Evolutionary conservation across 2,329 filamentous ascomycete genomes (phyloP).

Genomic region (Monosporascus sp.): DNA sequence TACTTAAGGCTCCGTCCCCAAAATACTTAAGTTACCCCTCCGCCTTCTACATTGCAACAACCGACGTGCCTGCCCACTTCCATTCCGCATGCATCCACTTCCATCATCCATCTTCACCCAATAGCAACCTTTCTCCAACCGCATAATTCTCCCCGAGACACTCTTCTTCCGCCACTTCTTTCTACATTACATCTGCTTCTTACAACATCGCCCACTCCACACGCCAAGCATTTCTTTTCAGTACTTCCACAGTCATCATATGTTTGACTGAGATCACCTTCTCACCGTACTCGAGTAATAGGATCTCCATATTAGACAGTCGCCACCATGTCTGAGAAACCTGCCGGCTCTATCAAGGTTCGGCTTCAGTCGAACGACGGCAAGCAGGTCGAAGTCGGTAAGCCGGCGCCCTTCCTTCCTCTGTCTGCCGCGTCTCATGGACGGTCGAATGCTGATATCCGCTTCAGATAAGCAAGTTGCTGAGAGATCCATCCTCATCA

Average conservation of each 20-base stretch:
- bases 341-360: conserved; percentile 11
- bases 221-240: background rate
- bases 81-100: background rate
- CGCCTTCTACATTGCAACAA: background rate
- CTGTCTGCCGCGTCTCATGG: background rate
- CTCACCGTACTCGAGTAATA: background rate
- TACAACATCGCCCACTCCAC: background rate
- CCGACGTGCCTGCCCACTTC: background rate
- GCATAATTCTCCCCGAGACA: too few relatives aligned
- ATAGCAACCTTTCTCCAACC: background rate
- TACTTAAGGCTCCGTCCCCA: too few relatives aligned
- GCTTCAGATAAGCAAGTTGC: conserved; percentile 70
- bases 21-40: too few relatives aligned
- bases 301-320: conserved; percentile 1
- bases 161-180: background rate
- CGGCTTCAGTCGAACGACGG: conserved; percentile 19
- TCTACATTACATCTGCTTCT: background rate
- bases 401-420: conserved; percentile 3
- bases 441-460: conserved; percentile 8
- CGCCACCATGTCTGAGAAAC: conserved; percentile 16
- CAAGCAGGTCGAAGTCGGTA: conserved; percentile 19
- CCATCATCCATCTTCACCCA: background rate
- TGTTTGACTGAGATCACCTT: background rate
- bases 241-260: background rate
- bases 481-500: conserved; percentile 90